phyloP scores from a whole-genome alignment of 768 basidiomycete species.

The Hortiboletus campestris region DNA sequence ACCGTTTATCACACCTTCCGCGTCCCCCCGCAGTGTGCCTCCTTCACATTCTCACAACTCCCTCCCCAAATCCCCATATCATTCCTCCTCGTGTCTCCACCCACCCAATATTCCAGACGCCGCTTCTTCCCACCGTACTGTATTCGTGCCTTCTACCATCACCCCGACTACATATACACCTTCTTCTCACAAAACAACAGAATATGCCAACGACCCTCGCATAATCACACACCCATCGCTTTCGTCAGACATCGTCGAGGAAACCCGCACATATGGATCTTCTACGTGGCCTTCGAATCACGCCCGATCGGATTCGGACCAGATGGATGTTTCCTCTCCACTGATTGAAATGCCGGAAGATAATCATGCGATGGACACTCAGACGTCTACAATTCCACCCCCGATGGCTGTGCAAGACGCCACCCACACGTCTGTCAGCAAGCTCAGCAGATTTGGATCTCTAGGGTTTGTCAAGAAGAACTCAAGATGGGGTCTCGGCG shows the following conservation, averaged over 20 bases:
- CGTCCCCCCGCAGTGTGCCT: slow-evolving; percentile 43
- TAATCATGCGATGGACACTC: slow-evolving; percentile 45
- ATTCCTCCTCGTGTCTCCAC: slow-evolving; percentile 37
- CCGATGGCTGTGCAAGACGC: slow-evolving; percentile 37
- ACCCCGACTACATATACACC: slow-evolving; percentile 31
- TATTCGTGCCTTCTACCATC: slow-evolving; percentile 45
- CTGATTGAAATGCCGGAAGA: slow-evolving; percentile 45
- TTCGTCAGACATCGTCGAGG: slow-evolving; percentile 30
- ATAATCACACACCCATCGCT: slow-evolving; percentile 36
- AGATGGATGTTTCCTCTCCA: slow-evolving; percentile 60
- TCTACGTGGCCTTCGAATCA: slow-evolving; percentile 31
- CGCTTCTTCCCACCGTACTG: slow-evolving; percentile 51
- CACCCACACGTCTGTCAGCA: slow-evolving; percentile 45
- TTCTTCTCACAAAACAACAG: slow-evolving; percentile 34
- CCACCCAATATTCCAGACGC: slow-evolving; percentile 44
- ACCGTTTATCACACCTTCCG: slow-evolving; percentile 39
- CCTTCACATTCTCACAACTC: slow-evolving; percentile 53
- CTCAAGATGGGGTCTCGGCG: slow-evolving; percentile 60
- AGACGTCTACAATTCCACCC: slow-evolving; percentile 48
- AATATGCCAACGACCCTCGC: slow-evolving; percentile 33
- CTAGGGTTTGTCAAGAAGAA: slow-evolving; percentile 70
- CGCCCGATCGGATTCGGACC: slow-evolving; percentile 30
- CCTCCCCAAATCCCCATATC: slow-evolving; percentile 37
- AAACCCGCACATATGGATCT: slow-evolving; percentile 25
- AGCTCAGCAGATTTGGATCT: slow-evolving; percentile 55